Evolutionary conservation across 148 eudicot species (phyloP), one percentile per base, ranked within the genome.

Genomic region (Talinum fruticosum): DNA sequence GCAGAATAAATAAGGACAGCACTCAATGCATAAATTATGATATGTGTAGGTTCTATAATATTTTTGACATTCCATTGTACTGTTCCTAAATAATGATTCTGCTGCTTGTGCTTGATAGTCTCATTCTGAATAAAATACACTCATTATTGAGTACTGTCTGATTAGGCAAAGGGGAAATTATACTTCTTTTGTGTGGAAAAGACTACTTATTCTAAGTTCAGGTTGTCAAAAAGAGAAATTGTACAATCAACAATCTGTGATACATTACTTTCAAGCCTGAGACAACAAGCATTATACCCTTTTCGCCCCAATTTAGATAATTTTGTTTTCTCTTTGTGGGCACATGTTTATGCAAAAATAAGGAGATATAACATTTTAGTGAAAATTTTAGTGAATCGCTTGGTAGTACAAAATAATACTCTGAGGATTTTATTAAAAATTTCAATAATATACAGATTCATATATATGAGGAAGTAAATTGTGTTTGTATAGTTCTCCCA

Each of bases 1-100:
- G 61, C 38, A 66, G 41, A 65, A 76, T 76, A 76, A 29, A 65
- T 65, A 44, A 65, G 49, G 36, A 64, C 37, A 54, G 47, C 59
- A 62, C 12, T 59, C 14, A 41, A 71, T 38, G 15, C 0, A 41
- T 14, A 41, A 24, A 30, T 12, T 41, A 71, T 71, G 73, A 24
- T 14, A 41, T 71, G 32, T 26, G 54, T 71, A 38, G 21, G 30
- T 71, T 44, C 35, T 44, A 37, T 41, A 38, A 16, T 23, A 24
- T 71, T 41, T n/a, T 71, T 41, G 73, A 71, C 57, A 71, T 71
- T 71, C 34, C 54, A 19, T 69, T 12, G 34, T 28, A 71, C 54
- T n/a, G n/a, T 59, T 16, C 57, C 54, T 71, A 16, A 62, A 10
- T 38, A 45, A 47, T 41, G 8, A 15, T 33, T 29, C 62, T 28